Evolutionary conservation across 352 stramenopile genomes (phyloP), one percentile per base, ranked within the genome.

Genomic region (Pythium dissimile): DNA sequence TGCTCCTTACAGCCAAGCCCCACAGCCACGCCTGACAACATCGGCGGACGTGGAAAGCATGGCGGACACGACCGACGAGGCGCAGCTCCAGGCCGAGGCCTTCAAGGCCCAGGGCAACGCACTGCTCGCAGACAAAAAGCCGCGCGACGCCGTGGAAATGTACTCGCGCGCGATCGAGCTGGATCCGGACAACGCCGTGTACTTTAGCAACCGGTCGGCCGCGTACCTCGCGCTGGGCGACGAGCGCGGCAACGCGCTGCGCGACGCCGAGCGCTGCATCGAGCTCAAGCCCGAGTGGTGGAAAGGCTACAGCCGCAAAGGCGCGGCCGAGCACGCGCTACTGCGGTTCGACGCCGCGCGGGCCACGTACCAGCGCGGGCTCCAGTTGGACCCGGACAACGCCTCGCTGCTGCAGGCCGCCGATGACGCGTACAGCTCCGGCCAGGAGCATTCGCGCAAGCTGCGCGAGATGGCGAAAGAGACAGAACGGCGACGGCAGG

Each of bases 231-330:
- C 80, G 12, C 72, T 92, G 67, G 85, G 81, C 20, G 84, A 94
- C 62, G 80, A 83, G 32, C 82, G 86, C 31, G 76, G 80, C 34
- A 94, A 93, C 59, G 86, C 86, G 27, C 59, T 93, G 15, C 73
- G 73, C 21, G 86, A 95, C 64, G 86, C 86, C 2, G 77, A 94
- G 39, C 72, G 51, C 30, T 95, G 86, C 54, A 87, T 95, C 31
- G 79, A 79, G 43, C 66, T 90, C 11, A 68, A 71, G n/a, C 82
- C 80, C 55, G 73, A 89, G 31, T 95, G 86, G 86, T 90, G 77
- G 81, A 95, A 95, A 65, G 84, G 86, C 0, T 95, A 90, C 69
- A 89, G 77, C 30, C 86, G 86, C 48, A 91, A 92, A 50, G 86
- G 86, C 3, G 84, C 86, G 3, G 86, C 86, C 0, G 74, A 92